Percentiles rank a stretch among this genome's conserved stretches.
Evolutionary conservation across 106 monocot species (phyloP).

Genomic region (Xerophyta viscosa): DNA sequence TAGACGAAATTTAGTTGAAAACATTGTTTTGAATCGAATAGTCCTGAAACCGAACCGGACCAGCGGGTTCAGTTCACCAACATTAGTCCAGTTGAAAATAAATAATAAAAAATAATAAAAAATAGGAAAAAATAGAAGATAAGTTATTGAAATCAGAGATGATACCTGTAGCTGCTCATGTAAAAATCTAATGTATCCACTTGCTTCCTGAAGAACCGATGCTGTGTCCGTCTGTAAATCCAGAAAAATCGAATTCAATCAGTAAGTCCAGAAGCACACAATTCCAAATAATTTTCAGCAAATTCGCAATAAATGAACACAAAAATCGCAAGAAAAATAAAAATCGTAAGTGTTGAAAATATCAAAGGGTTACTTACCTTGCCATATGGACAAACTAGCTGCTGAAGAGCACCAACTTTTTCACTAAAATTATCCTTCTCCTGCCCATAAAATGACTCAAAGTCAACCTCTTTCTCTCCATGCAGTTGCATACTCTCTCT

Average conservation of each 20-base stretch:
- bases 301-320: no score
- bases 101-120: no score
- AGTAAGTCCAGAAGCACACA: not conserved
- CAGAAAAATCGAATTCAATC: no score
- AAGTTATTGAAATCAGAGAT: not conserved
- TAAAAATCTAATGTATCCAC: slow-evolving; percentile 12
- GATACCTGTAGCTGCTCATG: slow-evolving; percentile 12
- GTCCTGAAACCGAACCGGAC: not conserved
- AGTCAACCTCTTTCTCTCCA: no score
- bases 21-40: not conserved
- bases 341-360: not conserved
- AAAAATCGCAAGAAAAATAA: no score
- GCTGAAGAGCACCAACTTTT: slow-evolving; percentile 6
- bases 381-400: slow-evolving; percentile 11
- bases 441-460: not conserved
- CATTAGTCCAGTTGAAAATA: no score
- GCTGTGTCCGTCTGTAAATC: slow-evolving; percentile 12
- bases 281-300: not conserved
- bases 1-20: not conserved
- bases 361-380: not conserved
- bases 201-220: slow-evolving; percentile 11
- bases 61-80: not conserved
- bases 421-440: slow-evolving; percentile 12
- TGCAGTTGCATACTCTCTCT: no score
- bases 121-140: no score